These are phyloP conservation scores for Candida incommunis DNA, from an alignment of 805 yeast species.

Conservation along the genomic window DNA sequence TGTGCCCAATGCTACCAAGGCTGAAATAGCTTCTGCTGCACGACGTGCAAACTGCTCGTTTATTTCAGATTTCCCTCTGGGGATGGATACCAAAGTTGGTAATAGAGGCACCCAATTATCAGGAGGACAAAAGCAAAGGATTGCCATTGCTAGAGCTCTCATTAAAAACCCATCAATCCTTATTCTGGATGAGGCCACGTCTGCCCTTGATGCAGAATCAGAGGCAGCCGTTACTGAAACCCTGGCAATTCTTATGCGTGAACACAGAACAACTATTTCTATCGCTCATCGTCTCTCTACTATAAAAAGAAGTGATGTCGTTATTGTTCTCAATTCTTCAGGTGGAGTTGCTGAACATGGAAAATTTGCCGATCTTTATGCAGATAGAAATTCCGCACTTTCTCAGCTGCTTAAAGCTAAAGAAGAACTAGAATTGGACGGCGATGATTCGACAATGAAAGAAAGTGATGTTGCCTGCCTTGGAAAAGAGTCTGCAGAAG, in stretches of 20 bases:
- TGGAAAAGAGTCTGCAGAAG: constrained; percentile 6
- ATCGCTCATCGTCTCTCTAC: constrained; percentile 89
- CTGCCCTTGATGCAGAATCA: constrained; percentile 80
- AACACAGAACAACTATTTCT: constrained; percentile 57
- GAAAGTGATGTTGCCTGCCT: constrained; percentile 1
- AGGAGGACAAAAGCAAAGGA: constrained; percentile 91
- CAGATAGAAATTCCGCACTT: constrained; percentile 30
- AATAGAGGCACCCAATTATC: constrained; percentile 79
- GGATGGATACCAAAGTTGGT: constrained; percentile 71
- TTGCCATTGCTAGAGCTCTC: constrained; percentile 81
- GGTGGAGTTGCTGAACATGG: constrained; percentile 71
- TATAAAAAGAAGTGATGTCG: constrained; percentile 65
- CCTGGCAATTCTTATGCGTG: constrained; percentile 36
- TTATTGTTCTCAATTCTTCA: constrained; percentile 60
- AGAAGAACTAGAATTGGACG: background rate
- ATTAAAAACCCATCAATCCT: constrained; percentile 67
- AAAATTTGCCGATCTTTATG: constrained; percentile 35
- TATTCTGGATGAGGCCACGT: constrained; percentile 86
- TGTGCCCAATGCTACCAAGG: constrained; percentile 39
- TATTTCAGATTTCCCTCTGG: constrained; percentile 63
- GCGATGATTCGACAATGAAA: constrained; percentile 5
- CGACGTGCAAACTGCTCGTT: constrained; percentile 66
- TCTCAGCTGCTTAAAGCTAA: constrained; percentile 27
- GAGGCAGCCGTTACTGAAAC: constrained; percentile 77
- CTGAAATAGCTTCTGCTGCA: constrained; percentile 47